Evolutionary conservation across 1,284 basidiomycete genomes (phyloP), one percentile per base, ranked within the genome.

Genomic region (Puccinia hordei): DNA sequence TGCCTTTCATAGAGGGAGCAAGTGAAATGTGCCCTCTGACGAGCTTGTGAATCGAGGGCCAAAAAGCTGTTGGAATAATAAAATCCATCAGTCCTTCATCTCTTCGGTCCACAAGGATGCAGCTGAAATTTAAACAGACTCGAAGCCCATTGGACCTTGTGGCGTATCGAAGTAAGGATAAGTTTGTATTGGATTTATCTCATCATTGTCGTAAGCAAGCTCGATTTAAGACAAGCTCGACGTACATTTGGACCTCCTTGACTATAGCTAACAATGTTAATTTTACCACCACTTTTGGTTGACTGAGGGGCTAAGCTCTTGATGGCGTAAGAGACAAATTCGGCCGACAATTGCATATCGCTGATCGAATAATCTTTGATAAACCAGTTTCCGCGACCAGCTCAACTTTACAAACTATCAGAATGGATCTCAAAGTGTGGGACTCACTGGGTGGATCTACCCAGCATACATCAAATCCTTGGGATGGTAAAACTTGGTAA

Each of bases 241-340:
- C 85, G 84, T 53, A 84, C 46, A 38, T 68, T 55, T n/a, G 49
- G 12, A 27, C 82, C 83, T 15, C 85, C 86, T 65, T 86, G 85
- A 30, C 84, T 85, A 81, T 86, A 85, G 13, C 83, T 83, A 57
- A 86, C 82, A 57, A 85, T 44, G 63, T 82, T 82, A 22, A 86
- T 83, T 79, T 84, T 84, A n/a, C 82, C 82, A 5, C 84, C 85
- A 33, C 72, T 81, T 49, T 38, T 6, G n/a, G 55, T 57, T 15
- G 82, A 83, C 74, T 83, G 73, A 17, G 81, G 38, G 0, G 85
- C 83, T 30, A 86, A 83, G 22, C 46, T 35, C 41, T 82, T 69
- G 77, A 86, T 83, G 57, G 81, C 82, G 81, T 83, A 83, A 12
- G 84, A 85, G 77, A 86, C 83, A 81, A 85, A 86, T 73, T 86